Evolutionary conservation across 495 filamentous ascomycete species (phyloP), one percentile per base, ranked within the genome.

Genomic region (Podospora conica): DNA sequence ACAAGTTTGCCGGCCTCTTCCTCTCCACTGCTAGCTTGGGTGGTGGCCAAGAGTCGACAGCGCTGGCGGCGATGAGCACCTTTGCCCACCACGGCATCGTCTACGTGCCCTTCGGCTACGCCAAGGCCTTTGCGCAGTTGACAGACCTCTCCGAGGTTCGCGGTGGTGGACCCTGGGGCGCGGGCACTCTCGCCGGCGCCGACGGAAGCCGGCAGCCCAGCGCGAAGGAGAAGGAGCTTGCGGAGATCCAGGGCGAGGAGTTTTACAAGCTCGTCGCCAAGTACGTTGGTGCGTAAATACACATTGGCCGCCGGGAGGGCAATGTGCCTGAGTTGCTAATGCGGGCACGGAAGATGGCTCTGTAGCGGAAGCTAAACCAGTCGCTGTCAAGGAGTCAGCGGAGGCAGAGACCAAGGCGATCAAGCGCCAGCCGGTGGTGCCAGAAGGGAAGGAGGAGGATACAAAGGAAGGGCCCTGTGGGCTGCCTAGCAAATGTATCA

Each of bases 1-100:
- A 91, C 79, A 99, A 98, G 85, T 90, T 91, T 69, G 95, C 89
- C 59, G 94, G 95, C 76, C 64, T 97, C 58, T 99, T 99, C 85
- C 74, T 99, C 78, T 90, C 88, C 60, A 94, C 91, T 12, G 93
- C 81, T 57, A 88, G 87, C 65, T 82, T 81, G 58, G 95, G 95
- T 69, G 95, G 95, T 78, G 95, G 95, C 53, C 96, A 98, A 81
- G 95, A 98, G 81, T 88, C 86, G 58, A 98, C 95, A 21, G 88
- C 84, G 65, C 76, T 97, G 58, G 84, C 90, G 22, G 81, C 89
- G 75, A 88, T 98, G 86, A 91, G 88, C 79, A 98, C 95, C 10
- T 79, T 98, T 53, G 77, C 89, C 60, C 95, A 98, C 78, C 95
- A 98, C 83, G 95, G 95, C 69, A 89, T 98, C 76, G 88, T 95